Evolutionary conservation across 1,284 basidiomycete species (phyloP).

Genomic region (Moniliella sp.): DNA sequence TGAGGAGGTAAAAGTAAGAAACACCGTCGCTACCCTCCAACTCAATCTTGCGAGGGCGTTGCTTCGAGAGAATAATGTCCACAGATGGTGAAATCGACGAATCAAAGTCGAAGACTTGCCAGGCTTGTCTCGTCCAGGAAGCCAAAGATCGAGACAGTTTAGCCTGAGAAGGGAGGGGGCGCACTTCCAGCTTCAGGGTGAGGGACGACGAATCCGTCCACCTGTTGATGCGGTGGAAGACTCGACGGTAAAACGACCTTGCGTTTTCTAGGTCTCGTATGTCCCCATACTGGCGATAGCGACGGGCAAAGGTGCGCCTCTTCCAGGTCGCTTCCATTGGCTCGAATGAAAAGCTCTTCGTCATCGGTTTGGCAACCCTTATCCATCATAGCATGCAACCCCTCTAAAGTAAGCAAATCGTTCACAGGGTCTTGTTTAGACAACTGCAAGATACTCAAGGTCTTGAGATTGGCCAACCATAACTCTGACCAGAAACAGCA

Average conservation of each 20-base stretch:
- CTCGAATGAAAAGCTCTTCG: conserved; percentile 84
- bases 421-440: conserved; percentile 94
- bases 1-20: conserved; percentile 78
- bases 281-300: conserved; percentile 70
- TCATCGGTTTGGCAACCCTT: conserved; percentile 84
- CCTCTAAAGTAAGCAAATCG: conserved; percentile 89
- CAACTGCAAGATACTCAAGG: conserved; percentile 86
- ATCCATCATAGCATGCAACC: conserved; percentile 79
- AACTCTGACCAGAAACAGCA: conserved; percentile 97
- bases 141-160: conserved; percentile 71
- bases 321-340: conserved; percentile 73
- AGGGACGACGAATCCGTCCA: conserved; percentile 94
- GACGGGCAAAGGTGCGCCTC: conserved; percentile 72
- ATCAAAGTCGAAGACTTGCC: conserved; percentile 70
- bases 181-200: too few species aligned
- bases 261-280: conserved; percentile 74
- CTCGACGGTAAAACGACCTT: conserved; percentile 95
- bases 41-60: conserved; percentile 70
- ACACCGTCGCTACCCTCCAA: conserved; percentile 76
- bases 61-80: conserved; percentile 73
- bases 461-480: conserved; percentile 96
- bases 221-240: conserved; percentile 90
- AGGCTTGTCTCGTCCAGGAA: conserved; percentile 84
- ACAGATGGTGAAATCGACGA: conserved; percentile 50
- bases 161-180: conserved; percentile 77